Base-by-base conservation (phyloP, 805 yeast species). In the Starmerella etchellsii region DNA sequence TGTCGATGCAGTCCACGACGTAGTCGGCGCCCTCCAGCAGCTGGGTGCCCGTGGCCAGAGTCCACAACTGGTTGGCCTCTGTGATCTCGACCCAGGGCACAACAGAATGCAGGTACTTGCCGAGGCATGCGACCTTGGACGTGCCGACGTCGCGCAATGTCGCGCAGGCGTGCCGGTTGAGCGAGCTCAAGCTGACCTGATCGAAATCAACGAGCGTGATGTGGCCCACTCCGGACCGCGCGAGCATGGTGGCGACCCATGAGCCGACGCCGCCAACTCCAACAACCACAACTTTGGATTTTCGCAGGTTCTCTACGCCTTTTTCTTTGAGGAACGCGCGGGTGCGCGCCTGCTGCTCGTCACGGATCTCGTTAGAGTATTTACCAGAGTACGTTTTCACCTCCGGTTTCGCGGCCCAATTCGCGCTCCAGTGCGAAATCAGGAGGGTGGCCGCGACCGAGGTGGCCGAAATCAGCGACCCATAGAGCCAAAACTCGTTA, bases 241-340 rank as follows among this genome's bases (percentile, higher is more conserved):
- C 80, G 42, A 91, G 68, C 81, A 93, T 83, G 10, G 94, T 79
- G 11, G 81, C 78, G 20, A 79, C 94, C 88, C 95, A 87, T 0
- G 96, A 87, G 2, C 99, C 99, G 31, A 91, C 99, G 43, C 99
- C 99, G 43, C 99, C 99, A 15, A 88, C 91, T 24, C 99, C 98
- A 11, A 76, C 79, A 14, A 88, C 81, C 2, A 84, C 81, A 2
- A 87, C 71, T 41, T 73, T 69, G 54, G 83, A 78, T 11, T 68
- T 61, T 40, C 95, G 74, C 15, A 91, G 72, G 44, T 73, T 74
- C 16, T 62, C 59, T 73, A 85, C 76, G 1, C 95, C 97, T 18
- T 78, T 81, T 38, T 81, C 82, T 11, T 95, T 84, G 22, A 91
- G 66, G 57, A 91, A 91, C 1, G 94, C 96, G 57, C 82, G 80